phyloP scores from a whole-genome alignment of 192 early-diverging fungal species.

The Gaertneriomyces sp. region DNA sequence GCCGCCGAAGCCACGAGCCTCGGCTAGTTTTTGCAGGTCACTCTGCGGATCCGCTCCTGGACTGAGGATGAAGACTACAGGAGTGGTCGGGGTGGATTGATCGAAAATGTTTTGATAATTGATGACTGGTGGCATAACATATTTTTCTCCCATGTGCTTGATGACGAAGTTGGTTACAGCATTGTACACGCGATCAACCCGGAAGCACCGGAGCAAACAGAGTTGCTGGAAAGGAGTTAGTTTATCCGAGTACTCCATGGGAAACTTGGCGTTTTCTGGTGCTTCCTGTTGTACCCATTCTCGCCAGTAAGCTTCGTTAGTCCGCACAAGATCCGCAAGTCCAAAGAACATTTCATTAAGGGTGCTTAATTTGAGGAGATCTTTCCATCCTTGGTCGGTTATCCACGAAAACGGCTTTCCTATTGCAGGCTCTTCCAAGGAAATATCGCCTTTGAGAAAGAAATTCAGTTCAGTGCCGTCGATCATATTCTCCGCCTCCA shows the following conservation, averaged over 20 bases:
- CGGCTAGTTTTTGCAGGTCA: constrained; percentile 59
- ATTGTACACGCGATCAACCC: constrained; percentile 59
- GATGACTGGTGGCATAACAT: constrained; percentile 64
- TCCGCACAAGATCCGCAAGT: constrained; percentile 39
- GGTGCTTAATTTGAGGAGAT: constrained; percentile 45
- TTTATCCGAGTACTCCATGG: constrained; percentile 50
- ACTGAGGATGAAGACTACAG: constrained; percentile 58
- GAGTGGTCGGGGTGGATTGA: constrained; percentile 56
- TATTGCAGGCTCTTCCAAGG: constrained; percentile 48
- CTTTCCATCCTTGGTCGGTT: constrained; percentile 59
- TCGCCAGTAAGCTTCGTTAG: constrained; percentile 47
- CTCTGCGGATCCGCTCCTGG: constrained; percentile 64
- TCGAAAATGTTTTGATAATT: constrained; percentile 65
- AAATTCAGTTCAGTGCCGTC: constrained; percentile 55
- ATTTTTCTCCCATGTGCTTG: constrained; percentile 61
- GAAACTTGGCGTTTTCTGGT: constrained; percentile 50
- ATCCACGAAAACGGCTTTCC: constrained; percentile 54
- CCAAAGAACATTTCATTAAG: constrained; percentile 45
- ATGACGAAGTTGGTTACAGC: constrained; percentile 62
- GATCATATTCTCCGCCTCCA: constrained; percentile 54
- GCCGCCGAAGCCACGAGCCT: constrained; percentile 56
- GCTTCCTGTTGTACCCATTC: constrained; percentile 48
- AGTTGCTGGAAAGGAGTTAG: constrained; percentile 55
- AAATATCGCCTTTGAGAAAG: constrained; percentile 63
- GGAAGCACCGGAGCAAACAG: constrained; percentile 56